phyloP scores from a whole-genome alignment of 2,329 filamentous ascomycete species.

The Colletotrichum sansevieriae region DNA sequence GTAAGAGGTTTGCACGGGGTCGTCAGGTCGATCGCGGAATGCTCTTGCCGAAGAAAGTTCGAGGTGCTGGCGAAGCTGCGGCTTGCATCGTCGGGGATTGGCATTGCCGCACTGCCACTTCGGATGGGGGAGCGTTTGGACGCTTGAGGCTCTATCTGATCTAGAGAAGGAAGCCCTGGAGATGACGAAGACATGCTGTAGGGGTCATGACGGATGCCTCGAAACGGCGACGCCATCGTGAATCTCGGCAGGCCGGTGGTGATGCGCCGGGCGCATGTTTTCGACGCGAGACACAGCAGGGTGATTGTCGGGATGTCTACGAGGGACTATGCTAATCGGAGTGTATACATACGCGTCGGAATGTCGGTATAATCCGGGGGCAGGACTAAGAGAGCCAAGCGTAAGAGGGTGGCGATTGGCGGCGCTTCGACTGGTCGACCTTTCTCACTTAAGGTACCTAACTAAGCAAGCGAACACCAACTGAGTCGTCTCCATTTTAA shows the following conservation, averaged over 20 bases:
- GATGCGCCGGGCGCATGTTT: conserved; percentile 64
- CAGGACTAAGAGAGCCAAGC: background rate
- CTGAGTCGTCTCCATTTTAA: too few species aligned
- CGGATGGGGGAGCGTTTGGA: conserved; percentile 15
- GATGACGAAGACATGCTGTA: conserved; percentile 62
- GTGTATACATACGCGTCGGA: background rate
- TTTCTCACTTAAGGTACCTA: background rate
- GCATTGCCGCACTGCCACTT: conserved; percentile 14
- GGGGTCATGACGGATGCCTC: conserved; percentile 48
- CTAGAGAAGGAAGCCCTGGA: conserved; percentile 67
- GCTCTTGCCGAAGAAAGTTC: conserved; percentile 32
- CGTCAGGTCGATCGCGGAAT: conserved; percentile 34
- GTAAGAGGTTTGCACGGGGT: conserved; percentile 26
- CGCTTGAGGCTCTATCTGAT: conserved; percentile 59
- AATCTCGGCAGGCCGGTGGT: conserved; percentile 49
- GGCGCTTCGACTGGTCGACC: too few species aligned
- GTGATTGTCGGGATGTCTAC: conserved; percentile 36
- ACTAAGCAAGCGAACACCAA: too few species aligned
- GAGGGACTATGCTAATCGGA: background rate
- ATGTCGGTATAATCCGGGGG: background rate
- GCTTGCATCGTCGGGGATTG: background rate
- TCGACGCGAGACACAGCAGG: conserved; percentile 47
- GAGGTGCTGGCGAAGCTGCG: conserved; percentile 3
- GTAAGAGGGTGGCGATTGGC: conserved; percentile 8
- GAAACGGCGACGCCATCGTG: conserved; percentile 51